phyloP scores from a whole-genome alignment of 768 basidiomycete species.

The Tricholoma bakamatsutake region DNA sequence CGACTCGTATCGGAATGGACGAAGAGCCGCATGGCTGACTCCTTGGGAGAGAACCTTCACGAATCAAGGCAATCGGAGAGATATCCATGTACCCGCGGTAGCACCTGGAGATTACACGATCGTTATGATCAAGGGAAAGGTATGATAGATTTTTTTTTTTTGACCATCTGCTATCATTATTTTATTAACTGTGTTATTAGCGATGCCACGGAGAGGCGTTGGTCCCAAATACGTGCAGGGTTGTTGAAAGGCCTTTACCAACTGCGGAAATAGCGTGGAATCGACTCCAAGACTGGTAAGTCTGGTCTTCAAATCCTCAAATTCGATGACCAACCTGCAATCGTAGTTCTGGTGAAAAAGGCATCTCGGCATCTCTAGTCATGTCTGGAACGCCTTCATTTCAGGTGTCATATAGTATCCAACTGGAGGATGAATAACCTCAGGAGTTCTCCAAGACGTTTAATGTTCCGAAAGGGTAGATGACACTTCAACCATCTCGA shows the following conservation, averaged over 20 bases:
- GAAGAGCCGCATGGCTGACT: conserved; percentile 35
- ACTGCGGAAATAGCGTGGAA: conserved; percentile 85
- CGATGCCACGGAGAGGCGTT: conserved; percentile 80
- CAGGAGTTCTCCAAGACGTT: conserved; percentile 57
- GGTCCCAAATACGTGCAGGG: conserved; percentile 74
- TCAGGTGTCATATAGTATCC: conserved; percentile 70
- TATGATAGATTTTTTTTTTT: conserved; percentile 20
- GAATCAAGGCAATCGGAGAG: conserved; percentile 38
- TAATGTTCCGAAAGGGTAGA: conserved; percentile 63
- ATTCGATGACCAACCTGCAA: not conserved
- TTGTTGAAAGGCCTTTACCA: conserved; percentile 70
- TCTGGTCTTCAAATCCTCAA: not conserved
- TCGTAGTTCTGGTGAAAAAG: conserved; percentile 80
- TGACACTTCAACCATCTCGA: conserved; percentile 78
- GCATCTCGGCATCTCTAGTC: conserved; percentile 81
- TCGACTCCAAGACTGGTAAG: conserved; percentile 85
- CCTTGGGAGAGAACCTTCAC: conserved; percentile 62
- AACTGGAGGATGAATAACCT: conserved; percentile 61
- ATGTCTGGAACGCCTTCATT: conserved; percentile 92
- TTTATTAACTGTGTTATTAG: conserved; percentile 23
- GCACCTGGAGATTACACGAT: conserved; percentile 79
- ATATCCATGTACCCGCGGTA: conserved; percentile 43
- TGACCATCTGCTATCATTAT: not conserved
- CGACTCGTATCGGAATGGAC: conserved; percentile 28
- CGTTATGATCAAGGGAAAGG: conserved; percentile 65